Percentiles rank a stretch among this genome's conserved stretches.
These are phyloP conservation scores for Kodamaea hsintzibuensis DNA, from an alignment of 805 yeast species.

Conservation along the genomic window DNA sequence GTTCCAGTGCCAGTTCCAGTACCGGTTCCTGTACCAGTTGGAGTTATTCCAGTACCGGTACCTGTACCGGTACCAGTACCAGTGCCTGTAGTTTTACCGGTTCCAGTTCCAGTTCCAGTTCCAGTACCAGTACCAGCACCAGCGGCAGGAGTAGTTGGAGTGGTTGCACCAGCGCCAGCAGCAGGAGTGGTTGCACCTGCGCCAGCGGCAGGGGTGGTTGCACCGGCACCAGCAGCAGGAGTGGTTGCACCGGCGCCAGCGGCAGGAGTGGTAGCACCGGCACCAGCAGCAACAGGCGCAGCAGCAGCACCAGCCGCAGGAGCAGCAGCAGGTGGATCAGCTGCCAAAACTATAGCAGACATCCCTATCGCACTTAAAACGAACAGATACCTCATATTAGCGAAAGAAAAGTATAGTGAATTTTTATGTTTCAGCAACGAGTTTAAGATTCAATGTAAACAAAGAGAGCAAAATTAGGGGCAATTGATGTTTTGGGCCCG, in stretches of 20 bases:
- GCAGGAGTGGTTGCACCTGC: constrained; percentile 16
- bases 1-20: constrained; percentile 9
- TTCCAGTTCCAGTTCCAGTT: constrained; percentile 6
- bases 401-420: not conserved
- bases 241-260: constrained; percentile 19
- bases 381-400: constrained; percentile 6
- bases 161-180: constrained; percentile 16
- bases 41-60: constrained; percentile 18
- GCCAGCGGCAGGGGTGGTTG: constrained; percentile 15
- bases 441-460: not conserved
- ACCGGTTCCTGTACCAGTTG: constrained; percentile 9
- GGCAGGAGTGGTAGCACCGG: constrained; percentile 19
- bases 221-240: constrained; percentile 19
- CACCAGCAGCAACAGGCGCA: constrained; percentile 14
- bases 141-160: constrained; percentile 10
- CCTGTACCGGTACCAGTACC: constrained; percentile 17
- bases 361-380: constrained; percentile 11
- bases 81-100: constrained; percentile 5
- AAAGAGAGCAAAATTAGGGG: not conserved
- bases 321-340: constrained; percentile 13
- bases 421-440: not conserved
- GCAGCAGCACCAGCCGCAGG: constrained; percentile 16
- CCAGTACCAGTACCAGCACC: constrained; percentile 9
- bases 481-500: not conserved
- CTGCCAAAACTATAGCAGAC: constrained; percentile 15